Evolutionary conservation across 2,329 filamentous ascomycete species (phyloP), one percentile per base, ranked within the genome.

Genomic region (Myriosclerotinia scirpicola): DNA sequence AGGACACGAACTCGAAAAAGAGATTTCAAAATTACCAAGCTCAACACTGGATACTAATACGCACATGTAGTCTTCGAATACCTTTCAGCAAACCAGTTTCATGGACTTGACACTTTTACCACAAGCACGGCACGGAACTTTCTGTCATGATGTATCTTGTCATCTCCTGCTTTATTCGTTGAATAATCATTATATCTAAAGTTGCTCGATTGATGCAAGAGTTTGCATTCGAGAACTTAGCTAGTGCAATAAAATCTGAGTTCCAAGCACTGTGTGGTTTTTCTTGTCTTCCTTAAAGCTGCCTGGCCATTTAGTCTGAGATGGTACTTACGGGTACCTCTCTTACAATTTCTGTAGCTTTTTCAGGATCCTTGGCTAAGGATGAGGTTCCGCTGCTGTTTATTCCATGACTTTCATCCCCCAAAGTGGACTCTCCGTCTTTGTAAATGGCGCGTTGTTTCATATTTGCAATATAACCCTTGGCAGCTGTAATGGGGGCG

Each of bases 251-350:
- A 6, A 22, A 12, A 56, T 50, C 17, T 20, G 30, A 7, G 12
- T 38, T 54, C 20, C 30, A 64, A 15, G 14, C 22, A 34, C 38
- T 2, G 3, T 36, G 40, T 34, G 26, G 17, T 20, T 11, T 56
- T 56, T 22, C 30, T 17, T 20, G 44, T 42, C 22, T 54, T 17
- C 34, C 26, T 5, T 7, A 3, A 2, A 1, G 6, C 20, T 44
- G 12, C n/a, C 42, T 20, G 15, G 11, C 5, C 44, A 20, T 55
- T 58, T 42, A 70, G 26, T 64, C 65, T 22, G 67, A 68, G 48
- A 70, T 65, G 17, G 67, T 69, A 53, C 46, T 52, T 46, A 42
- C 54, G 17, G 64, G 58, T n/a, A 67, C 53, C 22, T 65, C 67
- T 54, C 36, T 42, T 8, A 68, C 60, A 36, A n/a, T 63, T 14